These are phyloP conservation scores for Inga laurina DNA, from an alignment of 306 rosid species.

Conservation along the genomic window DNA sequence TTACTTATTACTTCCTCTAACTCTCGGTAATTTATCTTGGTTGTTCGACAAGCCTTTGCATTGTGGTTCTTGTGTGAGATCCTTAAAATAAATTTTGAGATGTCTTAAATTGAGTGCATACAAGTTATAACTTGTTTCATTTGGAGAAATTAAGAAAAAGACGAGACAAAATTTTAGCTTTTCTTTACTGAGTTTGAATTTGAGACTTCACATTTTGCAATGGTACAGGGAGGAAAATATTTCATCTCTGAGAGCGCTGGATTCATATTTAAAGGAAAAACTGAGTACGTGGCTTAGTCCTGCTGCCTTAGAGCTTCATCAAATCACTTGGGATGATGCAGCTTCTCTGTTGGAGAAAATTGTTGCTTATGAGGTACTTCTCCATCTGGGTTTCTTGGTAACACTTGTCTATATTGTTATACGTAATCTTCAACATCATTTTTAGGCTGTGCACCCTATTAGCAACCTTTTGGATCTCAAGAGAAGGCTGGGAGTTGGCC, in stretches of 20 bases:
- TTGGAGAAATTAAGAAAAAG: background rate
- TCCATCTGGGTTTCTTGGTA: conserved; percentile 26
- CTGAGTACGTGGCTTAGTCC: conserved; percentile 92
- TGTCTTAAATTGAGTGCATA: conserved; percentile 8
- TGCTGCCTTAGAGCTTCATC: conserved; percentile 96
- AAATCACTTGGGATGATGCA: conserved; percentile 95
- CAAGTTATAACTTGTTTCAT: conserved; percentile 18
- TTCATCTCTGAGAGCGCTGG: conserved; percentile 81
- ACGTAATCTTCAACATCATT: conserved; percentile 38
- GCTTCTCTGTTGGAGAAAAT: conserved; percentile 97
- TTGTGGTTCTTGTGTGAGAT: conserved; percentile 9
- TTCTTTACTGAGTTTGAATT: conserved; percentile 26
- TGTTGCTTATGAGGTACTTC: conserved; percentile 88
- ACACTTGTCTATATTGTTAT: conserved; percentile 6
- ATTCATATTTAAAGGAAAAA: conserved; percentile 86
- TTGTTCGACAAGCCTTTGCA: conserved; percentile 17
- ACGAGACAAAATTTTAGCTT: conserved; percentile 12
- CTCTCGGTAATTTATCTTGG: conserved; percentile 7
- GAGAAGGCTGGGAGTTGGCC: conserved; percentile 96
- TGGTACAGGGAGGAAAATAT: conserved; percentile 71
- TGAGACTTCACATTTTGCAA: conserved; percentile 33
- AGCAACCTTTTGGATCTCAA: conserved; percentile 96
- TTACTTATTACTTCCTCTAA: conserved; percentile 19
- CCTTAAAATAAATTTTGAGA: conserved; percentile 10
- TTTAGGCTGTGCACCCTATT: conserved; percentile 96